A percentile compares a stretch with the other conserved stretches of the same genome.
phyloP scores from a whole-genome alignment of 2,329 filamentous ascomycete species.

The Aquanectria penicillioides region DNA sequence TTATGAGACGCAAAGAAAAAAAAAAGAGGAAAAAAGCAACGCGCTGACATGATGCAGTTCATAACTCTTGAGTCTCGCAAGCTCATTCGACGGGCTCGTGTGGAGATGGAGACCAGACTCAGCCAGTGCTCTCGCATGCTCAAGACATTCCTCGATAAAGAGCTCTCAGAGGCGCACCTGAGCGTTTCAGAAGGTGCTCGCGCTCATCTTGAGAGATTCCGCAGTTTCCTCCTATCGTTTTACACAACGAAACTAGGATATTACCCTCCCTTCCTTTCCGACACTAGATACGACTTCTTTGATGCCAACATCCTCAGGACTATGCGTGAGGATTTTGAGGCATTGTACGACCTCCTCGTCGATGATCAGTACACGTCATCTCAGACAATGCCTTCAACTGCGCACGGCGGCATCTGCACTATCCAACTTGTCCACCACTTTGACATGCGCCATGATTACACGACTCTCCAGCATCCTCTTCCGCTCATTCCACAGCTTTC shows the following conservation, averaged over 20 bases:
- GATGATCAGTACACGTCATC: constrained; percentile 65
- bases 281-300: constrained; percentile 54
- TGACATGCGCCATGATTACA: constrained; percentile 68
- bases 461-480: constrained; percentile 70
- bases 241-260: constrained; percentile 76
- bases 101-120: constrained; percentile 74
- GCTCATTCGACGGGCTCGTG: constrained; percentile 70
- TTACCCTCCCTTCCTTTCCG: constrained; percentile 70
- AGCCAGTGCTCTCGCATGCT: constrained; percentile 67
- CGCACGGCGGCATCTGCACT: constrained; percentile 75
- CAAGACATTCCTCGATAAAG: constrained; percentile 75
- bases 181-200: constrained; percentile 69
- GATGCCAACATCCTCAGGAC: constrained; percentile 66
- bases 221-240: constrained; percentile 72
- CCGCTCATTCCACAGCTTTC: constrained; percentile 69
- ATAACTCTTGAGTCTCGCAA: constrained; percentile 66
- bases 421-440: constrained; percentile 75
- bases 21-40: no score
- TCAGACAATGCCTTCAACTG: constrained; percentile 61
- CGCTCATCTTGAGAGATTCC: constrained; percentile 77
- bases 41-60: constrained; percentile 51
- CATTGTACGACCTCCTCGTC: constrained; percentile 76
- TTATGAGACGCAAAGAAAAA: constrained; percentile 15
- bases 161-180: constrained; percentile 73
- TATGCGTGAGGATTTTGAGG: constrained; percentile 77